phyloP scores from a whole-genome alignment of 1,139 yeast genomes.

The Magnusiomyces suaveolens region DNA sequence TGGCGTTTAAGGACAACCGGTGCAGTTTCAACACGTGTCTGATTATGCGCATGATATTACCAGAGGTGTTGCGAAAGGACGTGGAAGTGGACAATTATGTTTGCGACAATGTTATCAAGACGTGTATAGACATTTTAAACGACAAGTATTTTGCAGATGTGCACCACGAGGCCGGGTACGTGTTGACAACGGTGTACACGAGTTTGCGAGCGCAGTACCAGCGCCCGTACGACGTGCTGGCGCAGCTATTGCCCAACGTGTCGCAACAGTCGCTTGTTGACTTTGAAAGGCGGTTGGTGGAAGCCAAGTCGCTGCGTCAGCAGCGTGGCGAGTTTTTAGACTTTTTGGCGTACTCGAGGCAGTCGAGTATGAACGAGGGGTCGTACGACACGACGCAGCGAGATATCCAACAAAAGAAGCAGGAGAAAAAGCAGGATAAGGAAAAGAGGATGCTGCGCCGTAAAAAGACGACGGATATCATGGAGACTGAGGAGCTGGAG shows the following conservation, averaged over 20 bases:
- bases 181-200: conserved; percentile 71
- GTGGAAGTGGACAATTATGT: conserved; percentile 72
- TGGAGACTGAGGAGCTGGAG: conserved; percentile 14
- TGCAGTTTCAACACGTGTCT: conserved; percentile 86
- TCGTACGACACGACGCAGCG: conserved; percentile 13
- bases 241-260: conserved; percentile 34
- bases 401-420: conserved; percentile 9
- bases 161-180: conserved; percentile 83
- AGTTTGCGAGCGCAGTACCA: conserved; percentile 52
- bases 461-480: conserved; percentile 13
- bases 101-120: conserved; percentile 42
- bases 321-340: conserved; percentile 68
- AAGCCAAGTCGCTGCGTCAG: conserved; percentile 57
- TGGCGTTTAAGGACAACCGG: conserved; percentile 77
- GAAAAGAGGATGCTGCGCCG: conserved; percentile 11
- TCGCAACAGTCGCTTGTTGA: conserved; percentile 34
- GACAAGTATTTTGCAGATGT: conserved; percentile 80
- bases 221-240: conserved; percentile 35
- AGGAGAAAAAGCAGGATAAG: conserved; percentile 8
- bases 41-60: conserved; percentile 60
- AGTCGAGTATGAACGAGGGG: conserved; percentile 4
- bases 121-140: conserved; percentile 50
- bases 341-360: conserved; percentile 38
- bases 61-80: conserved; percentile 57
- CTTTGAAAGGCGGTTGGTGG: conserved; percentile 52